Evolutionary conservation across 257 asterid genomes (phyloP).

Genomic region (Vinca minor): DNA sequence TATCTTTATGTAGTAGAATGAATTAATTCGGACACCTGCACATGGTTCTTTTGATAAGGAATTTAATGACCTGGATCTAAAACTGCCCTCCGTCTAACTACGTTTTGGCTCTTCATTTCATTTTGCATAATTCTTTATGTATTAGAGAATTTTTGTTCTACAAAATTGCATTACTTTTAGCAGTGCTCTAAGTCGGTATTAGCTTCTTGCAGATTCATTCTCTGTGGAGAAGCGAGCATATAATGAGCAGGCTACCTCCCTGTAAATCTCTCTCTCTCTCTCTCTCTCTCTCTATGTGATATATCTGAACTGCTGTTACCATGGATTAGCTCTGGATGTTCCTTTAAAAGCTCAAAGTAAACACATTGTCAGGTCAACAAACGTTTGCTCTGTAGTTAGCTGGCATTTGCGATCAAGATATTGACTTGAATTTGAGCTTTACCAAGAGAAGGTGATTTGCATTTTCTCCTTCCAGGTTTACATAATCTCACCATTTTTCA

Average conservation of each 20-base stretch:
- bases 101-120: neutral
- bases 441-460: slow-evolving; percentile 7
- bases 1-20: no score
- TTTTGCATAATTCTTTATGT: neutral
- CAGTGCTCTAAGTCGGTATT: neutral
- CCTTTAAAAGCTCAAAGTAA: neutral
- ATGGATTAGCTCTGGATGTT: neutral
- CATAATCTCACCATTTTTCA: neutral
- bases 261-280: no score
- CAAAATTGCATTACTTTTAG: neutral
- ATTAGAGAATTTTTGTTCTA: neutral
- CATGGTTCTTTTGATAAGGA: neutral
- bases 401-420: neutral
- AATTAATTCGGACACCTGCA: no score
- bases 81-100: neutral
- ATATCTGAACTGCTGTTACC: neutral
- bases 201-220: neutral
- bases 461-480: neutral
- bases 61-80: neutral
- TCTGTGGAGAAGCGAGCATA: neutral
- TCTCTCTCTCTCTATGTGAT: no score
- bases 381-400: neutral
- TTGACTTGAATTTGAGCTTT: neutral
- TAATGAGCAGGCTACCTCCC: no score
- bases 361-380: slow-evolving; percentile 2